Conservation (phyloP, 2,329 filamentous ascomycete genomes). For the Curvularia sp. region DNA sequence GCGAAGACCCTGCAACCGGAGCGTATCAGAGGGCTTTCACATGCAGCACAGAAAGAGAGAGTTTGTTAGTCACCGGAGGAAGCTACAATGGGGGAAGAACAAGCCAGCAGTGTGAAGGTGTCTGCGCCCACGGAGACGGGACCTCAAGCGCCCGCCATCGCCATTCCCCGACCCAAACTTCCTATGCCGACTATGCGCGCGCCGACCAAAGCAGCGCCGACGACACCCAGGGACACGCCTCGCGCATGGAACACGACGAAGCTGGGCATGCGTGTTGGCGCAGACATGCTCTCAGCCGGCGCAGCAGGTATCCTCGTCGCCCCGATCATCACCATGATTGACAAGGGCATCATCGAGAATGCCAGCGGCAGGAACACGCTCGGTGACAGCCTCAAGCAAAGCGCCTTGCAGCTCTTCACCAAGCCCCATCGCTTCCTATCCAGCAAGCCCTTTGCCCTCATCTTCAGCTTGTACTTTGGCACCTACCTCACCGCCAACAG, state of each 20-base stretch:
- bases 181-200: constrained; percentile 9
- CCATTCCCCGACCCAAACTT: constrained; percentile 15
- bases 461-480: constrained; percentile 76
- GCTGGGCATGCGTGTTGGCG: constrained; percentile 68
- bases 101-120: constrained; percentile 17
- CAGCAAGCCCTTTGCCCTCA: constrained; percentile 71
- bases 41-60: constrained; percentile 41
- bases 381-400: constrained; percentile 64
- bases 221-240: constrained; percentile 11
- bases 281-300: constrained; percentile 73
- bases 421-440: constrained; percentile 67
- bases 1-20: not conserved
- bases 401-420: constrained; percentile 63
- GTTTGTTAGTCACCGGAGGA: constrained; percentile 39
- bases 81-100: constrained; percentile 42
- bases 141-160: not conserved
- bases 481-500: constrained; percentile 90
- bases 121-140: not conserved
- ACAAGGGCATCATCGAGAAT: constrained; percentile 81
- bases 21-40: constrained; percentile 20
- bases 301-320: constrained; percentile 78
- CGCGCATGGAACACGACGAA: constrained; percentile 76
- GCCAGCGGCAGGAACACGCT: constrained; percentile 73
- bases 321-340: constrained; percentile 85
- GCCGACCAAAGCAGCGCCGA: constrained; percentile 1